Conservation (phyloP, 129 eudicot species). For the sunflower (Helianthus annuus) region DNA sequence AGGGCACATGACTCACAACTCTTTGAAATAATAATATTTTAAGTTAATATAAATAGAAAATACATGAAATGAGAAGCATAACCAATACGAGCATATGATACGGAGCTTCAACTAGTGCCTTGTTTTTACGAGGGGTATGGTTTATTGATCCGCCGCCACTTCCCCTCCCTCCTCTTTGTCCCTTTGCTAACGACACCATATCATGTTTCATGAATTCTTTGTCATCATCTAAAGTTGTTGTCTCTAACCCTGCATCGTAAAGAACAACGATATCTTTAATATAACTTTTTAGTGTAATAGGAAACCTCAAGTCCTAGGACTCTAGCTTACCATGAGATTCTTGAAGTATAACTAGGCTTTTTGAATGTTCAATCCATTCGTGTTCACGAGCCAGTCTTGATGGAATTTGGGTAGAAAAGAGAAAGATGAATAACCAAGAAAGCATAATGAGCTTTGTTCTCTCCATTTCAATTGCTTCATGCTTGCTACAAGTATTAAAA, state of each 20-base stretch:
- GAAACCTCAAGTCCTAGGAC: neutral
- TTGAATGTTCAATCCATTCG: conserved; percentile 6
- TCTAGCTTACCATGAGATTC: conserved; percentile 30
- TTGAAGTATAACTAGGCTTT: conserved; percentile 27
- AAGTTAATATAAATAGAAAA: neutral
- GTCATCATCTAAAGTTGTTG: neutral
- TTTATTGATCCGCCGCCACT: conserved; percentile 34
- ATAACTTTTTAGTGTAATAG: neutral
- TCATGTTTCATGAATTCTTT: conserved; percentile 18
- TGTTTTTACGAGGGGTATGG: conserved; percentile 26
- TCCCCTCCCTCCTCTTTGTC: conserved; percentile 28
- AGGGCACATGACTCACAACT: no score
- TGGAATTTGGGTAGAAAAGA: conserved; percentile 28
- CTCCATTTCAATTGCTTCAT: conserved; percentile 18
- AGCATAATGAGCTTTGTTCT: conserved; percentile 27
- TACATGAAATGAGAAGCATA: conserved; percentile 20
- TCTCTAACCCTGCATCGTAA: conserved; percentile 9
- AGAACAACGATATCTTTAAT: neutral
- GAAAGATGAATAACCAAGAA: conserved; percentile 25
- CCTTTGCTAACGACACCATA: conserved; percentile 18
- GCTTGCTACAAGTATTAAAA: conserved; percentile 5
- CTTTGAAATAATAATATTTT: neutral
- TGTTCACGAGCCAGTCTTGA: conserved; percentile 24
- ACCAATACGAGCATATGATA: neutral
- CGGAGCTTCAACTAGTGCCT: neutral